Base-by-base conservation (phyloP, 352 stramenopile species). In the Pilasporangium apinafurcum region DNA sequence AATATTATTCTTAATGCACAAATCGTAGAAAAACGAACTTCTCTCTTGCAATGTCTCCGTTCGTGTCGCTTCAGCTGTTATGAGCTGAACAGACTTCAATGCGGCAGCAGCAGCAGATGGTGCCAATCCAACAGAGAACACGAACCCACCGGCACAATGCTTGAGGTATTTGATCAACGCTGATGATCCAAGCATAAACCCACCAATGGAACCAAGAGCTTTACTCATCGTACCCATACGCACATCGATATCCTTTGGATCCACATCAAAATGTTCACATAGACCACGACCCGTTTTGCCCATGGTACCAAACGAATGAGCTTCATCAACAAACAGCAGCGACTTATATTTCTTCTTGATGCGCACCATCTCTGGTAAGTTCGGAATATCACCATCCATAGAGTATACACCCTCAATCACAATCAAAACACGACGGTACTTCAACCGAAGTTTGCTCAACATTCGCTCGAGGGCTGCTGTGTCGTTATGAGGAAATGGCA, bases 401-500 rank as follows among this genome's bases (percentile, higher is more conserved):
- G 65, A 74, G 53, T 86, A 83, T 17, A 83, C 69, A 36, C 69
- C 70, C 40, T 86, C 73, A 8, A 70, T 67, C 18, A 86, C 67
- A 22, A 86, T 82, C 2, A 91, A 50, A 21, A 91, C 79, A 24
- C 79, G 79, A 13, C 79, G 79, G 53, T 86, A 91, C 49, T 74
- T 77, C 38, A 65, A 77, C 13, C 78, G 75, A 22, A 91, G 56
- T 53, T 71, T 74, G 13, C 45, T 54, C 18, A 91, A 52, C 69
- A 91, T 87, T 20, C 72, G 70, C n/a, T 88, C 79, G 4, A 87
- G 63, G 13, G 75, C 69, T 34, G 72, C 56, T 8, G 62, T 78
- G 56, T 91, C 71, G 38, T 91, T 91, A 54, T 91, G 79, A 2
- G 75, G 79, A 59, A 87, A 91, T 17, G 75, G 71, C 30, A 87